Base-by-base conservation (phyloP, 164 flowering plant species). In the Taxillus chinensis region DNA sequence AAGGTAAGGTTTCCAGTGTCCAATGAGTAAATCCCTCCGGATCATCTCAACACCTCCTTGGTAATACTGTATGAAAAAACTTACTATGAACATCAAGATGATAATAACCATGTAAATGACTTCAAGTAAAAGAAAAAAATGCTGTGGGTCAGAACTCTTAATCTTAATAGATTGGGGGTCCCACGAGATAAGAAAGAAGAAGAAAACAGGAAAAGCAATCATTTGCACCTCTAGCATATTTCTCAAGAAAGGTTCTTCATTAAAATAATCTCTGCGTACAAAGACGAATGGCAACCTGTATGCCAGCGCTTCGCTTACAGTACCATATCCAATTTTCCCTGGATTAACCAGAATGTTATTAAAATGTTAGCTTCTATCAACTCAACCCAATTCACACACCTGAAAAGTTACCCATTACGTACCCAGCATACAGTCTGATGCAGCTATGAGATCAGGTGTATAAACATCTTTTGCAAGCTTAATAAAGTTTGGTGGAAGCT, bases 391-490 rank as follows among this genome's bases (percentile, higher is more conserved):
- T 42, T 58, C 17, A 69, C 27, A 55, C 56, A 27, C 12, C 50
- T 57, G 52, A 56, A 13, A 62, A 66, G 45, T 45, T 39, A 45
- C 42, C 14, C 14, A 39, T 43, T 11, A 66, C 85, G 58, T 39
- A 93, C 99, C 99, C 69, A 93, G 97, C 99, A 93, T 93, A 77
- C 97, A 88, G 66, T 93, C 99, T 68, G 92, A 89, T 55, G 99
- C 96, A 54, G 97, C 95, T 55, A 90, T 93, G 57, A 89, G 27
- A 75, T 93, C 97, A 69, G 99, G 97, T 41, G 97, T 93, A 64
- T 89, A 93, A 9, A 70, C 88, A 82, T 93, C 91, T 81, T 83
- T 90, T 46, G 92, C 79, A 65, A 93, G 92, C 82, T 74, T 89
- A 48, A 84, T 67, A 55, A 89, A 93, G 67, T 83, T 90, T 49